phyloP scores from a whole-genome alignment of 257 asterid species.

The Penstemon newberryi region DNA sequence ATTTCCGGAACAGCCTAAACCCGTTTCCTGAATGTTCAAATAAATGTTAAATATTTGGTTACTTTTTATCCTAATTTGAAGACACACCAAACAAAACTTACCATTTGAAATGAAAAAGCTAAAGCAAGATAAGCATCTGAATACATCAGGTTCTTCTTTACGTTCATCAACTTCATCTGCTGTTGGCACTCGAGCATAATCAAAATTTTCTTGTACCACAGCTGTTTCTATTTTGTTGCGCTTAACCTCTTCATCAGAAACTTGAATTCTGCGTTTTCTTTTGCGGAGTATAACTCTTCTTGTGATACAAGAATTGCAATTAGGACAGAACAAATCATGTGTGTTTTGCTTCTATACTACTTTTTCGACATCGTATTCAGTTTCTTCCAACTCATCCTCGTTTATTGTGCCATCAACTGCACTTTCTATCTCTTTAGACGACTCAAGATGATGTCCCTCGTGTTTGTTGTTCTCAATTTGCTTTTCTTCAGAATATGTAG shows the following conservation, averaged over 20 bases:
- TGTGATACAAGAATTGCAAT: conserved; percentile 91
- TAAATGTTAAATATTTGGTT: not conserved
- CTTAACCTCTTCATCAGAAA: conserved; percentile 49
- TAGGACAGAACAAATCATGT: conserved; percentile 87
- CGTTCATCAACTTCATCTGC: conserved; percentile 36
- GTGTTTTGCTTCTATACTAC: conserved; percentile 64
- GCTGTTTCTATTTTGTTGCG: conserved; percentile 42
- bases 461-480: conserved; percentile 27
- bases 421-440: conserved; percentile 55
- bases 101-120: conserved; percentile 80
- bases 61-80: not conserved
- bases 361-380: conserved; percentile 62
- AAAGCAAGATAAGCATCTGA: conserved; percentile 95
- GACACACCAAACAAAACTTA: conserved; percentile 26
- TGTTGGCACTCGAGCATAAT: not conserved
- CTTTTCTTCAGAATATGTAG: conserved; percentile 32
- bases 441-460: conserved; percentile 30
- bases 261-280: conserved; percentile 60
- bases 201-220: conserved; percentile 29
- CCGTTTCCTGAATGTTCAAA: conserved; percentile 56
- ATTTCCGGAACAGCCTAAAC: conserved; percentile 45
- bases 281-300: conserved; percentile 78
- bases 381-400: conserved; percentile 46
- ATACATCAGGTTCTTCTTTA: conserved; percentile 55
- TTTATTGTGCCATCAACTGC: conserved; percentile 46